A percentile compares a stretch with the other conserved stretches of the same genome.
phyloP scores from a whole-genome alignment of 2,329 filamentous ascomycete genomes.

The Cytospora leucostoma region DNA sequence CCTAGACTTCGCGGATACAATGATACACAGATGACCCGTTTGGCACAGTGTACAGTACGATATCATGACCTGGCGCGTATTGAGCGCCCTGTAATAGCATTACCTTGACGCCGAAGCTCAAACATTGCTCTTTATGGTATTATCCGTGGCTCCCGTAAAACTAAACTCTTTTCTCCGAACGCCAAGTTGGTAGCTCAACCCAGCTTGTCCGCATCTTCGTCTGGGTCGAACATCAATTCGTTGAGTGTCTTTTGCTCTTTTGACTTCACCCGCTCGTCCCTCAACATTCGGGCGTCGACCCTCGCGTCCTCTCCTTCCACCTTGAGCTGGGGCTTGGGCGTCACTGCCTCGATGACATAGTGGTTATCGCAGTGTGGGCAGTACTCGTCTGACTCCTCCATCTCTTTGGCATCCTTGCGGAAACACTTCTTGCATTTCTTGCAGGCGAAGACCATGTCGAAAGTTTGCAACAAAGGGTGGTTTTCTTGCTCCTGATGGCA shows the following conservation, averaged over 20 bases:
- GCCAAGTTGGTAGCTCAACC: constrained; percentile 53
- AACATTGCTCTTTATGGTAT: constrained; percentile 2
- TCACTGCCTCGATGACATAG: constrained; percentile 87
- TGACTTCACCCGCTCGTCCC: constrained; percentile 75
- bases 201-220: constrained; percentile 72
- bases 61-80: constrained; percentile 26
- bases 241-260: constrained; percentile 54
- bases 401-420: constrained; percentile 87
- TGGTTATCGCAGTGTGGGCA: constrained; percentile 99
- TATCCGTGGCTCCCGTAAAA: constrained; percentile 17
- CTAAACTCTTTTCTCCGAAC: background rate
- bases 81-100: constrained; percentile 28
- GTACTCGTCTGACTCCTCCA: constrained; percentile 97
- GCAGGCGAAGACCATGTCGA: constrained; percentile 94
- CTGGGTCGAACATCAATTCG: constrained; percentile 68
- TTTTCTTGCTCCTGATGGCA: constrained; percentile 83
- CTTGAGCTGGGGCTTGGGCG: constrained; percentile 78
- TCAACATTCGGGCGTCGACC: constrained; percentile 86
- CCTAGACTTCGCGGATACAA: constrained; percentile 17
- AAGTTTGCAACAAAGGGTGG: constrained; percentile 73
- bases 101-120: constrained; percentile 27
- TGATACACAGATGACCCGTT: constrained; percentile 18
- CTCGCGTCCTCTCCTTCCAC: constrained; percentile 91
- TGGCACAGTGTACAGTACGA: constrained; percentile 28
- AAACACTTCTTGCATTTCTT: constrained; percentile 99